Evolutionary conservation across 2,329 filamentous ascomycete species (phyloP).

Genomic region (Fusarium luffae): DNA sequence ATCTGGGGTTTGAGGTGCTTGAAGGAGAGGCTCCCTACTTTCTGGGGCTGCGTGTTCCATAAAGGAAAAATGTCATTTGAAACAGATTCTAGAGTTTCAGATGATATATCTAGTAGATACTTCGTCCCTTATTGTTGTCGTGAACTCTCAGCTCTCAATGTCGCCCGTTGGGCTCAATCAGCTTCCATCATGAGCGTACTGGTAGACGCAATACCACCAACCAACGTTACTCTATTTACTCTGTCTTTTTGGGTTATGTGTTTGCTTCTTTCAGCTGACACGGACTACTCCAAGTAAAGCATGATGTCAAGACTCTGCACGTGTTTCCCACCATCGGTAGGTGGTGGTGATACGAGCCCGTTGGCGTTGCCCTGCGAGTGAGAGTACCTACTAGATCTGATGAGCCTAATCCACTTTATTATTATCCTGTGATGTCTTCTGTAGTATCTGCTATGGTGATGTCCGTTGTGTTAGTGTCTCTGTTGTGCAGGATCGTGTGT

Average conservation of each 20-base stretch:
- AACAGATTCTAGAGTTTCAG: too few species aligned
- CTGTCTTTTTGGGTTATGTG: too few species aligned
- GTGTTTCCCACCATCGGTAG: neutral
- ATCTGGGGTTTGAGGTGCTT: neutral
- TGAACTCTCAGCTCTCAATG: too few species aligned
- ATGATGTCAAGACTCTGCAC: neutral
- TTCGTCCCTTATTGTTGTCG: too few species aligned
- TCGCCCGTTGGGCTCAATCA: too few species aligned
- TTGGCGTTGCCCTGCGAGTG: conserved; percentile 22
- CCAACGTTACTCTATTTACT: too few species aligned
- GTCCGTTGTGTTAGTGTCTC: neutral
- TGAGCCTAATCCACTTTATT: too few species aligned
- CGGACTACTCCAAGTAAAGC: neutral
- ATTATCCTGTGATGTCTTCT: too few species aligned
- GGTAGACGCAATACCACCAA: too few species aligned
- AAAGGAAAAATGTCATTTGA: neutral
- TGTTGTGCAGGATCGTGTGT: conserved; percentile 9
- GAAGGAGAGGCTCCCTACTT: neutral
- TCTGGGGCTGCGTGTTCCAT: neutral
- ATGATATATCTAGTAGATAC: too few species aligned
- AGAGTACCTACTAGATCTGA: conserved; percentile 5
- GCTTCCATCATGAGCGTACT: too few species aligned
- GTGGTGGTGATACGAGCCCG: conserved; percentile 6
- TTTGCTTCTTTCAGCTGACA: neutral
- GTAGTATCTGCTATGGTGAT: too few species aligned